Evolutionary conservation across 1,139 yeast genomes (phyloP), one percentile per base, ranked within the genome.

Genomic region (Torulaspora pretoriensis): DNA sequence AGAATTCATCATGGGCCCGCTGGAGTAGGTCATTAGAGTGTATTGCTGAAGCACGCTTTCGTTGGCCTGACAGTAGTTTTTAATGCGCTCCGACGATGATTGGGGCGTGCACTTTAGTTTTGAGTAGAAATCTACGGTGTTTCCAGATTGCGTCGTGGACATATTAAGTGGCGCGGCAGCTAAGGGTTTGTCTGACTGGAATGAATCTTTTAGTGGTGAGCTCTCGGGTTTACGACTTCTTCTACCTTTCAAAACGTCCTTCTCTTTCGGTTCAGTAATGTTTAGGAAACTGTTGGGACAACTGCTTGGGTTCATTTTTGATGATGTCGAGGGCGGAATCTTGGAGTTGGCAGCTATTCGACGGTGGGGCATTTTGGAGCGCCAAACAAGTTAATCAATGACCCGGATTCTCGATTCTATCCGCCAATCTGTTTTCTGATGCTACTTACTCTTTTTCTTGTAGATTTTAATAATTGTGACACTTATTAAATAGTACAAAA

Each of bases 21-120:
- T 49, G 4, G 52, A 47, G 34, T 46, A 45, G 14, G 42, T 47
- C 54, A 51, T 51, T 16, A 51, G 35, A 5, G 53, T 46, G 41
- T 51, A 51, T 10, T 49, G 54, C 30, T 43, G 51, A 22, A 45
- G 28, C 32, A 48, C 28, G 19, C 43, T 43, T 19, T 46, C 50
- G 14, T 35, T 35, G 7, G 39, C 32, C 26, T 37, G 46, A 12
- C 38, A 31, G 32, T 39, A 36, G 17, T 27, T 35, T 14, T 40
- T 42, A 22, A 40, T 14, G 14, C 45, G 34, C 8, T 32, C 46
- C 24, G 49, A 36, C 5, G 48, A 40, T 8, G 40, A 32, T 19
- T 45, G 38, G 13, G 45, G 42, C 4, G 43, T 35, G 4, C 41
- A 38, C 33, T 43, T 46, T 25, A 43, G 16, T 28, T 44, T 45